These are phyloP conservation scores for Artemisia argyi DNA, from an alignment of 129 eudicot species.

Conservation along the genomic window DNA sequence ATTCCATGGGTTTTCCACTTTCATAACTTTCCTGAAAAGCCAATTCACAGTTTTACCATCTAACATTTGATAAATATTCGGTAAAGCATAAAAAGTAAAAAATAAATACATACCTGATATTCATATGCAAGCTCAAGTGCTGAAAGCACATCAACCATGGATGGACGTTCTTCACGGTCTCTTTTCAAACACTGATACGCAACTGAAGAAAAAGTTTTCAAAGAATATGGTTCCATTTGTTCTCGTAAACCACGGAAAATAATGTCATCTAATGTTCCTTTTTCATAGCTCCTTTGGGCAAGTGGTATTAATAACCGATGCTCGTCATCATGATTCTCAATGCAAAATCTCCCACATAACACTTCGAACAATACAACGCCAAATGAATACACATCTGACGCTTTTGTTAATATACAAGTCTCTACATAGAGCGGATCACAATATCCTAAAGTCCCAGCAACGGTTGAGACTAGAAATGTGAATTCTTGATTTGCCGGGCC, in stretches of 20 bases:
- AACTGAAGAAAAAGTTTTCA: neutral
- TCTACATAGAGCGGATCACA: conserved; percentile 25
- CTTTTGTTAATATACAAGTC: conserved; percentile 14
- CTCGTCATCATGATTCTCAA: conserved; percentile 1
- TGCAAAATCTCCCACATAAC: conserved; percentile 22
- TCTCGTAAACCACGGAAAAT: conserved; percentile 5
- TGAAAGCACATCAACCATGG: conserved; percentile 23
- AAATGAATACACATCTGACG: conserved; percentile 23
- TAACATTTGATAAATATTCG: neutral
- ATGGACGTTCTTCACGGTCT: conserved; percentile 24
- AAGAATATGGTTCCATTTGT: conserved; percentile 15
- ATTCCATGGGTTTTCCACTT: conserved; percentile 30
- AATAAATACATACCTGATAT: neutral
- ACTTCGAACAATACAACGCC: conserved; percentile 26
- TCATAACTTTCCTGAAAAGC: conserved; percentile 15
- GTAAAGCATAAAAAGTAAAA: neutral
- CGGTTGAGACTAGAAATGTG: conserved; percentile 20
- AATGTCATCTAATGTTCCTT: conserved; percentile 21
- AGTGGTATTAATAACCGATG: conserved; percentile 8
- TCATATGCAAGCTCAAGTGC: conserved; percentile 25
- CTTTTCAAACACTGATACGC: conserved; percentile 21
- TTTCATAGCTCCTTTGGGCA: conserved; percentile 13
- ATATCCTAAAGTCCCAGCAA: conserved; percentile 20
- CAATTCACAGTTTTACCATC: neutral
- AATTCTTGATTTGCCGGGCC: conserved; percentile 24